phyloP scores from a whole-genome alignment of 306 rosid species.

The Fagus sylvatica region DNA sequence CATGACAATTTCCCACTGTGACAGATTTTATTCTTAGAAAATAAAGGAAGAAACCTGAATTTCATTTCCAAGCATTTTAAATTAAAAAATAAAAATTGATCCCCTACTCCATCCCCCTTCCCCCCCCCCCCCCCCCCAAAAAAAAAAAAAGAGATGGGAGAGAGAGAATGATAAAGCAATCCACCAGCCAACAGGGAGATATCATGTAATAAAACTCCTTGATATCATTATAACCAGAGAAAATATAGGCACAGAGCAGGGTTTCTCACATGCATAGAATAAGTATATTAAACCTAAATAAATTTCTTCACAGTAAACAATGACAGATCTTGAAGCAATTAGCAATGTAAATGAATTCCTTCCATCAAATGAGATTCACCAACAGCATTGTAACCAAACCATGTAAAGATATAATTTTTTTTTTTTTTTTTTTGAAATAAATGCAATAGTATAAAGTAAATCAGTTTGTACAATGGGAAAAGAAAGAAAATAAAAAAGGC shows the following conservation, averaged over 20 bases:
- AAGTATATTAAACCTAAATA: no score
- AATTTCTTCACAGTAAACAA: background rate
- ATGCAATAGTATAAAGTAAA: no score
- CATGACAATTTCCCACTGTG: constrained; percentile 95
- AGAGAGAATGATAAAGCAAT: background rate
- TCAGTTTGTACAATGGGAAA: no score
- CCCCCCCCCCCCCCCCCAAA: background rate
- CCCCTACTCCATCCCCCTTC: background rate
- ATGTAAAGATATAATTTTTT: no score
- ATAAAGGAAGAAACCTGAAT: background rate
- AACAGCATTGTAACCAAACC: background rate
- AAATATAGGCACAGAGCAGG: background rate
- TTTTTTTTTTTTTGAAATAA: no score
- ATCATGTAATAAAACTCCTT: background rate
- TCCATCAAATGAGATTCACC: background rate
- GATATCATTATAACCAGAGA: background rate
- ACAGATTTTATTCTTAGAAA: constrained; percentile 31
- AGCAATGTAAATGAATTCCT: background rate
- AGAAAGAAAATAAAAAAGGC: no score
- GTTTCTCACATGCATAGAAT: no score
- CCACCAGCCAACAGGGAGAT: background rate
- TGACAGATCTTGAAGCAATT: background rate
- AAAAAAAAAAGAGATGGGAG: background rate
- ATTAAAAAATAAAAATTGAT: constrained; percentile 2
- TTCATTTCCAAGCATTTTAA: background rate